Percentiles rank a stretch among this genome's conserved stretches.
Evolutionary conservation across 331 rosid genomes (phyloP).

Genomic region (Telfairia occidentalis): DNA sequence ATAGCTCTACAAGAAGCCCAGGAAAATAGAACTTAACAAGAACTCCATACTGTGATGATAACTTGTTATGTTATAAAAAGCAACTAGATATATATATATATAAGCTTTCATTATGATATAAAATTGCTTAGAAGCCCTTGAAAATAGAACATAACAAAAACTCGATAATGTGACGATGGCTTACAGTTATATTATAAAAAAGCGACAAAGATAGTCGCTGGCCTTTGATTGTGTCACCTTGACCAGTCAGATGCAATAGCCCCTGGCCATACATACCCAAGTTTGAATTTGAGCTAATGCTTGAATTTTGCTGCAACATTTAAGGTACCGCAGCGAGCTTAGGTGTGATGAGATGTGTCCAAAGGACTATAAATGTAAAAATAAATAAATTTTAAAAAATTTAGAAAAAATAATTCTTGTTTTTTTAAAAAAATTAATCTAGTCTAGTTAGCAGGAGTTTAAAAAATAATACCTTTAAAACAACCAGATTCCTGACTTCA

Average conservation of each 20-base stretch:
- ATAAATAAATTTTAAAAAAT: not conserved
- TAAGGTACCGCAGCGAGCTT: conserved; percentile 17
- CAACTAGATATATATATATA: conserved; percentile 27
- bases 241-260: conserved; percentile 70
- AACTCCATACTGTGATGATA: conserved; percentile 10
- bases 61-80: conserved; percentile 94
- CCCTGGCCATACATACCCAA: conserved; percentile 98
- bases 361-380: conserved; percentile 12
- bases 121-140: not conserved
- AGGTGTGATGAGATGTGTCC: conserved; percentile 19
- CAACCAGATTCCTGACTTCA: conserved; percentile 95
- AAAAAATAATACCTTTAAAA: conserved; percentile 57
- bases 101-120: not conserved
- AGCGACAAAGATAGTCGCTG: conserved; percentile 95
- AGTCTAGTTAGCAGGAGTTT: conserved; percentile 17
- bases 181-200: conserved; percentile 96
- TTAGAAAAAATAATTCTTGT: too few species aligned
- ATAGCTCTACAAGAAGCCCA: not conserved
- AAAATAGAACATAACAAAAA: not conserved
- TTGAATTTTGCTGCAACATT: conserved; percentile 71
- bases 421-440: not conserved
- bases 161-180: conserved; percentile 21
- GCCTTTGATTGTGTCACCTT: conserved; percentile 85
- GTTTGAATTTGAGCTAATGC: conserved; percentile 74
- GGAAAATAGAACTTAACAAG: not conserved